Conservation (phyloP, 1,139 yeast species). For the Hansenula lynferdii region DNA sequence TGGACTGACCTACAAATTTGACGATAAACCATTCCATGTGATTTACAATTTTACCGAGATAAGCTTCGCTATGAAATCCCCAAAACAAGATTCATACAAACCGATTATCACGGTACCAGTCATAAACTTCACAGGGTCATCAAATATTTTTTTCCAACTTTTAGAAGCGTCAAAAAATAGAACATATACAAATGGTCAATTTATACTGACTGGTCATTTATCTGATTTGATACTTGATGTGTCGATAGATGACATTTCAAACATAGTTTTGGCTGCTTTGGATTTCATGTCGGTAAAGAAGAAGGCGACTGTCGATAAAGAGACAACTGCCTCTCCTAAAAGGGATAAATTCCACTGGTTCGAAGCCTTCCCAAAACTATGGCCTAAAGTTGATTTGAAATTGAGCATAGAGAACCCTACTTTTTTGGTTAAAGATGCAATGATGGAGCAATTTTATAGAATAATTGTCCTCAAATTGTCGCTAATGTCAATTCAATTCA, state of each 20-base stretch:
- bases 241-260: conserved; percentile 20
- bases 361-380: conserved; percentile 10
- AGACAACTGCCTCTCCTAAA: background rate
- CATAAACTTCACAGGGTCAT: conserved; percentile 43
- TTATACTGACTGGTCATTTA: conserved; percentile 45
- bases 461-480: conserved; percentile 16
- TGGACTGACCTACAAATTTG: conserved; percentile 46
- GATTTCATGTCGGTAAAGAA: conserved; percentile 8
- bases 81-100: conserved; percentile 7
- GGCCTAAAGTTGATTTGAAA: conserved; percentile 19
- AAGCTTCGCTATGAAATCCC: conserved; percentile 13
- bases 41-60: conserved; percentile 26
- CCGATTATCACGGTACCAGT: conserved; percentile 19
- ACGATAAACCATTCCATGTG: conserved; percentile 51
- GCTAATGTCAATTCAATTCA: conserved; percentile 13
- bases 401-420: conserved; percentile 21
- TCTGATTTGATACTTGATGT: conserved; percentile 39
- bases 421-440: conserved; percentile 15
- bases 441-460: conserved; percentile 14
- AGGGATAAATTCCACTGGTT: background rate
- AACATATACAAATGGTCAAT: conserved; percentile 40
- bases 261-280: conserved; percentile 14
- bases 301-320: background rate
- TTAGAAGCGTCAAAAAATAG: conserved; percentile 32
- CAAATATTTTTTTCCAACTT: conserved; percentile 45